Percentiles rank a stretch among this genome's conserved stretches.
These are phyloP conservation scores for Saraca asoca DNA, from an alignment of 331 rosid species.

Conservation along the genomic window DNA sequence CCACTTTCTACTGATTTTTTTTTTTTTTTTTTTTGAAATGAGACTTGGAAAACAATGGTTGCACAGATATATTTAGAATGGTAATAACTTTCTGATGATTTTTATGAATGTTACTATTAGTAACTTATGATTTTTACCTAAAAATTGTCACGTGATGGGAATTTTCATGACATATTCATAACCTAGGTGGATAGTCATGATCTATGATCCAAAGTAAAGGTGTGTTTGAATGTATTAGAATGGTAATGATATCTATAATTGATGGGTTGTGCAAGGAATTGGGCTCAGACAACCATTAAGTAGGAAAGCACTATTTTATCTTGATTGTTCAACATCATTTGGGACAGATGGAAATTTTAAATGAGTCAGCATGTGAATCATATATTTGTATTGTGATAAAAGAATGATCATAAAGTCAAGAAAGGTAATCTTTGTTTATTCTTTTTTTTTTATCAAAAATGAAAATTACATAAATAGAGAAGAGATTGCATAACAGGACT, in stretches of 20 bases:
- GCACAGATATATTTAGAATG: constrained; percentile 1
- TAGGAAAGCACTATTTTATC: background rate
- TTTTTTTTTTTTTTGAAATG: constrained; percentile 27
- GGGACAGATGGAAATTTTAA: background rate
- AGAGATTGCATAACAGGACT: no score
- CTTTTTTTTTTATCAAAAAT: no score
- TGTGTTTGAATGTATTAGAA: background rate
- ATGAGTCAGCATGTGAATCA: background rate
- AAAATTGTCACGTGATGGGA: background rate
- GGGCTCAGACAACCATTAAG: background rate
- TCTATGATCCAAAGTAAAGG: no score
- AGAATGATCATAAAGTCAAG: background rate
- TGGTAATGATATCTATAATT: background rate
- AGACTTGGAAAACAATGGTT: constrained; percentile 15
- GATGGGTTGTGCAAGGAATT: background rate
- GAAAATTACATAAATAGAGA: no score
- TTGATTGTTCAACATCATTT: background rate
- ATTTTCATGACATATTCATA: constrained; percentile 13
- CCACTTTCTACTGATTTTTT: constrained; percentile 19
- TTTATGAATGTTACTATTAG: no score
- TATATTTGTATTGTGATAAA: background rate
- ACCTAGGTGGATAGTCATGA: background rate
- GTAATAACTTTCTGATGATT: no score
- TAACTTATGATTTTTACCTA: no score
- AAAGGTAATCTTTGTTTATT: background rate